Base-by-base conservation (phyloP, 768 basidiomycete genomes). In the Tubosaeta sp. region DNA sequence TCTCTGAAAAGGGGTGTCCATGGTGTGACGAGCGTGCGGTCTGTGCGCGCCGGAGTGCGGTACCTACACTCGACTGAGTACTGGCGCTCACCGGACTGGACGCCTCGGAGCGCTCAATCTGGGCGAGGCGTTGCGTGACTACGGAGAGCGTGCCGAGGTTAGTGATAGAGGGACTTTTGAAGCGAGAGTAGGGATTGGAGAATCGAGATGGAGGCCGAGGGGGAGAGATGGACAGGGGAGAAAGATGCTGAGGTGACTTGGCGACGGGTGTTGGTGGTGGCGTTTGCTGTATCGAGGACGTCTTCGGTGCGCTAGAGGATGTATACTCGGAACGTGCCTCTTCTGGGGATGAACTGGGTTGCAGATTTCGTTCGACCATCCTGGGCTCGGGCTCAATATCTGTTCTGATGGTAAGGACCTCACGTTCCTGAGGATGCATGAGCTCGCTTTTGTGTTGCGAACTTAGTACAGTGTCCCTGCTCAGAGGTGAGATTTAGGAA, bases 61-160 rank as follows among this genome's bases (percentile, higher is more conserved):
- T 53, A 29, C 63, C 47, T 1, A 53, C 52, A 36, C 62, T 65
- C 6, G 54, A 64, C 9, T 61, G 60, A 21, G 62, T 53, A 51
- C 59, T 14, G 1, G 49, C 39, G 25, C 62, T 65, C 52, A 55
- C 25, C 21, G 63, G 57, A 47, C 62, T 53, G 25, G 45, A 27
- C 11, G 59, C 52, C 36, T 56, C 59, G 0, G 57, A 62, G 24
- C 63, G 55, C 58, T 84, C 76, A 11, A 87, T 78, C 57, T 86
- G 77, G 10, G 81, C 80, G 13, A 86, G 73, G 31, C 86, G 81
- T 55, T 83, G 79, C 52, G 77, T 80, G 41, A 88, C 86, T 21
- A 87, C 77, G 7, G 84, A 86, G 34, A 80, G 65, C 48, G 76
- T 74, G 52, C 75, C 78, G 14, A 87, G 73, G 51, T 85, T 81